Conservation (phyloP, 1,284 basidiomycete species). For the Lignosus rhinocerotis region DNA sequence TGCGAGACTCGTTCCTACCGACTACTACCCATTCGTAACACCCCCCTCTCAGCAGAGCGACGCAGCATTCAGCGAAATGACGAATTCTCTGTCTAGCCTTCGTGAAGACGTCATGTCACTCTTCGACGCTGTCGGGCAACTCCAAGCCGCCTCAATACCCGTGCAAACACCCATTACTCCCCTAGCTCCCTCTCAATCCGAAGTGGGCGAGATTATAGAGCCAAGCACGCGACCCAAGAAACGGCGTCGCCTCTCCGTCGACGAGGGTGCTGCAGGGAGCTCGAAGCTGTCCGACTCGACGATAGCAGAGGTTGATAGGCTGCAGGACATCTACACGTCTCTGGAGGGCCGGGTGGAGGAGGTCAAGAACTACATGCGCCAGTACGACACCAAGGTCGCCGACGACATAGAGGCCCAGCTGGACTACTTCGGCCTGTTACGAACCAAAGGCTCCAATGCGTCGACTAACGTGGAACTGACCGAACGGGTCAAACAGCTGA, state of each 20-base stretch:
- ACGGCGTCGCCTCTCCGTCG: slow-evolving; percentile 38
- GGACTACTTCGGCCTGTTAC: slow-evolving; percentile 28
- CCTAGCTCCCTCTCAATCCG: background rate
- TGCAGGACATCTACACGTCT: slow-evolving; percentile 40
- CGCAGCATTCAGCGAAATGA: slow-evolving; percentile 25
- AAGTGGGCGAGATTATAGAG: slow-evolving; percentile 1
- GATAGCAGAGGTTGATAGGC: slow-evolving; percentile 34
- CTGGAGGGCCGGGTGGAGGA: slow-evolving; percentile 41
- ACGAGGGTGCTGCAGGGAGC: slow-evolving; percentile 2
- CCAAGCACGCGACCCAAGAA: slow-evolving; percentile 15
- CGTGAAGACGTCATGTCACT: slow-evolving; percentile 24
- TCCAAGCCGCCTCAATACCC: slow-evolving; percentile 1
- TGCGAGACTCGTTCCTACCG: slow-evolving; percentile 33
- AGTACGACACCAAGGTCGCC: slow-evolving; percentile 37
- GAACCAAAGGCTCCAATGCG: background rate
- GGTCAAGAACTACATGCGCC: slow-evolving; percentile 46
- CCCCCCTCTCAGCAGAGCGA: slow-evolving; percentile 15
- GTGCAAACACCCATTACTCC: background rate
- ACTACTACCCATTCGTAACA: slow-evolving; percentile 42
- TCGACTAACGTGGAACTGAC: slow-evolving; percentile 33
- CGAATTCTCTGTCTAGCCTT: slow-evolving; percentile 31
- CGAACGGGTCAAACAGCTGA: slow-evolving; percentile 39
- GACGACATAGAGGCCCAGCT: slow-evolving; percentile 35
- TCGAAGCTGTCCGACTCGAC: background rate
- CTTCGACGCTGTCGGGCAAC: slow-evolving; percentile 15